A percentile compares a stretch with the other conserved stretches of the same genome.
These are phyloP conservation scores for Bipolaris oryzae DNA, from an alignment of 2,329 filamentous ascomycete species.

Conservation along the genomic window DNA sequence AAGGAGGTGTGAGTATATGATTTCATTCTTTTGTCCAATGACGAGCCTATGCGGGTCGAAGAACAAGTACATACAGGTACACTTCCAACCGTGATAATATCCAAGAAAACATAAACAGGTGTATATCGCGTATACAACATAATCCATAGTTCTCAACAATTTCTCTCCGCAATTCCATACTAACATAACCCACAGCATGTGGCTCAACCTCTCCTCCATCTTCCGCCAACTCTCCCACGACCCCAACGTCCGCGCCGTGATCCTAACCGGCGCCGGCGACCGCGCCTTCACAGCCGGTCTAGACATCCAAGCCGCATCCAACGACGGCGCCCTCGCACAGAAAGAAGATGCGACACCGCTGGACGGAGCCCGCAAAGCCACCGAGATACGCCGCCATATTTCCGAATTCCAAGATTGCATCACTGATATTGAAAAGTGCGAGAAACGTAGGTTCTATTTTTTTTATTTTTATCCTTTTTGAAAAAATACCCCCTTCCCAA, in stretches of 20 bases:
- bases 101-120: not conserved
- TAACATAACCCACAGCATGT: conserved; percentile 64
- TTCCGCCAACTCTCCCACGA: conserved; percentile 76
- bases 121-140: not conserved
- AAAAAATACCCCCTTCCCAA: not conserved
- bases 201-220: conserved; percentile 76
- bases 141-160: not conserved
- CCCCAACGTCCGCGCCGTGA: conserved; percentile 73
- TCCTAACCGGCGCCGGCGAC: conserved; percentile 81
- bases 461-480: too few relatives aligned
- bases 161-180: not conserved
- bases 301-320: conserved; percentile 74
- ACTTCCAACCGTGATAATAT: not conserved
- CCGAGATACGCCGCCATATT: conserved; percentile 67
- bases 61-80: not conserved
- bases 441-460: conserved; percentile 68
- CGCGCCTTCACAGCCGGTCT: conserved; percentile 85
- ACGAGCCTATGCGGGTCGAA: not conserved
- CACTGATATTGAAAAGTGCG: conserved; percentile 77
- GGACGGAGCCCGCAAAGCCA: conserved; percentile 67
- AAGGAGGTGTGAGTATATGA: conserved; percentile 62
- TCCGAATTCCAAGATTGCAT: conserved; percentile 82
- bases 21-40: not conserved
- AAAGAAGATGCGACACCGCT: conserved; percentile 28
- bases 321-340: conserved; percentile 54